Base-by-base conservation (phyloP, 257 asterid genomes). In the Penstemon eatonii region DNA sequence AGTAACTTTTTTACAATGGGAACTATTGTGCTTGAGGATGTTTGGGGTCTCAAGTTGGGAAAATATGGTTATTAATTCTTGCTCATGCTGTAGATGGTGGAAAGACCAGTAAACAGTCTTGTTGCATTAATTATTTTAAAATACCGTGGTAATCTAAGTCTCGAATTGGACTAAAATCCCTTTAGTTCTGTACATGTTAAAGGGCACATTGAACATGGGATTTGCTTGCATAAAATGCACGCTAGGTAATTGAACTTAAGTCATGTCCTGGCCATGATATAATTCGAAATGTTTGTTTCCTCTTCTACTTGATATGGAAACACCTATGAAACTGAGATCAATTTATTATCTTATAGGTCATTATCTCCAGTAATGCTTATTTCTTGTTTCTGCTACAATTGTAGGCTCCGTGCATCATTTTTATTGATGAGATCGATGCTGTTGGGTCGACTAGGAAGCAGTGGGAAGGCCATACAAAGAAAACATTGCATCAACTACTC, bases 381-480 rank as follows among this genome's bases (percentile, higher is more conserved):
- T 55, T 72, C 59, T 70, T 62, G 57, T 72, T 55, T 72, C 59
- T 70, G 52, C 40, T 69, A 51, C 64, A 49, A 72, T 71, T 73
- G 33, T 78, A 90, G 99, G 95, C 99, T 66, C 97, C 99, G 6
- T 93, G 99, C 89, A 93, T 93, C 78, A 81, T 93, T 73, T 90
- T 93, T 76, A 93, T 93, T 68, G 99, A 93, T 78, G 99, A 93
- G 78, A 87, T 93, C 73, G 99, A 93, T 84, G 97, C 97, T 52
- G 87, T 93, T 75, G 99, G 97, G 71, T 93, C 99, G 62, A 93
- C 99, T 56, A 86, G 99, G 50, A 93, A 87, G 90, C 99, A 90
- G 74, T 93, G 95, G 91, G 99, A 93, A 85, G 99, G 99, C 62
- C 99, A 93, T 71, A 90, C 97, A 12, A 93, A 93, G 89, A 93